phyloP scores from a whole-genome alignment of 73 alveolate species.

The Stentor coeruleus region DNA sequence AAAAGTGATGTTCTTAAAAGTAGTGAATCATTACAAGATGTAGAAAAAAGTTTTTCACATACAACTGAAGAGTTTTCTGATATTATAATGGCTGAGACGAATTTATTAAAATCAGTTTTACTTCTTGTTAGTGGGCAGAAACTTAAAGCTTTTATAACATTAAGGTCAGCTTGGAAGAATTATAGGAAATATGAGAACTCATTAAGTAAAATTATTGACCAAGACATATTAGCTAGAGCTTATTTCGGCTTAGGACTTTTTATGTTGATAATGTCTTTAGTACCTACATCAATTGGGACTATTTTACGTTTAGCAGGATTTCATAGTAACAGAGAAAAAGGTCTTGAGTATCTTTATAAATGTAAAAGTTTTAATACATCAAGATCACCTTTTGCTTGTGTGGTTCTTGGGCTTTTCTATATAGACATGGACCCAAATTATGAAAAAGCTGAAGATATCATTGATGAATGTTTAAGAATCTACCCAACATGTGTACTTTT shows the following conservation, averaged over 20 bases:
- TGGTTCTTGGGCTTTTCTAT: slow-evolving; percentile 40
- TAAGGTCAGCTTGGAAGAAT: slow-evolving; percentile 45
- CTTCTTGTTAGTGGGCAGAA: slow-evolving; percentile 44
- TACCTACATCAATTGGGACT: slow-evolving; percentile 41
- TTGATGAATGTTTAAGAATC: slow-evolving; percentile 28
- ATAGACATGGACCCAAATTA: slow-evolving; percentile 52
- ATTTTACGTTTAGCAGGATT: slow-evolving; percentile 49
- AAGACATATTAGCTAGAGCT: slow-evolving; percentile 38
- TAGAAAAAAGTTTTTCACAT: neutral
- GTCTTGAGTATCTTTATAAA: slow-evolving; percentile 38
- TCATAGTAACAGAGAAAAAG: slow-evolving; percentile 43
- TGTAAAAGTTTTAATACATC: slow-evolving; percentile 26
- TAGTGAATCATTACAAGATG: neutral
- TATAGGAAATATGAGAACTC: slow-evolving; percentile 43
- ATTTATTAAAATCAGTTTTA: slow-evolving; percentile 47
- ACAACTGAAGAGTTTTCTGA: slow-evolving; percentile 24
- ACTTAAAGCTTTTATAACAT: slow-evolving; percentile 44
- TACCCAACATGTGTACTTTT: slow-evolving; percentile 54
- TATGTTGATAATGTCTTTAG: slow-evolving; percentile 38
- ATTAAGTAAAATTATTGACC: neutral
- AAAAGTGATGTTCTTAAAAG: slow-evolving; percentile 22
- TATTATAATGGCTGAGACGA: slow-evolving; percentile 32
- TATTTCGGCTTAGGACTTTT: slow-evolving; percentile 52
- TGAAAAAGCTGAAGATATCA: slow-evolving; percentile 32
- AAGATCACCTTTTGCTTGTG: slow-evolving; percentile 45